phyloP scores from a whole-genome alignment of 1,284 basidiomycete genomes.

The Sparassis latifolia region DNA sequence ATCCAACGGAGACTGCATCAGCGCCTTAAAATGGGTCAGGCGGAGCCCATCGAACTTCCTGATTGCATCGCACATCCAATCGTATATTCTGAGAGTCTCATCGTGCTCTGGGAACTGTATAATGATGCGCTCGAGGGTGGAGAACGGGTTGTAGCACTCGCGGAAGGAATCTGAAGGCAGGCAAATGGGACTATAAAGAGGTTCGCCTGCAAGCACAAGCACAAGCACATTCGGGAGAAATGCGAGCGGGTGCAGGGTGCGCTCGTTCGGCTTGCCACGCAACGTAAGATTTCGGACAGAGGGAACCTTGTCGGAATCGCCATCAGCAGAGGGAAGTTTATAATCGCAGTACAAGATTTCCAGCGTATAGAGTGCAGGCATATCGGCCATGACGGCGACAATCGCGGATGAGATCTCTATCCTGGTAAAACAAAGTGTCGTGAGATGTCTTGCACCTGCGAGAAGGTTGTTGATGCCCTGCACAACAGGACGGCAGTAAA shows the following conservation, averaged over 20 bases:
- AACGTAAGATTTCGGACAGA: too few species aligned
- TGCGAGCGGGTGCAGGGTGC: neutral
- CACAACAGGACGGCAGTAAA: too few species aligned
- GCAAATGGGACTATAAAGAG: neutral
- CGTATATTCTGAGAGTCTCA: neutral
- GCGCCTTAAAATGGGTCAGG: conserved; percentile 1
- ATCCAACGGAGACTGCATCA: neutral
- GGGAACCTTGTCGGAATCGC: too few species aligned
- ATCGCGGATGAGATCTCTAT: too few species aligned
- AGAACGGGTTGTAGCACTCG: neutral
- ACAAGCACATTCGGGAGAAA: conserved; percentile 2
- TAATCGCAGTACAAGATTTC: too few species aligned
- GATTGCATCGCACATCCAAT: neutral
- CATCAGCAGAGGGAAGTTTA: too few species aligned
- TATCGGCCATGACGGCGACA: too few species aligned
- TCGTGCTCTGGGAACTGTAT: neutral
- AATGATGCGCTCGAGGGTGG: neutral
- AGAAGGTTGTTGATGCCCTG: too few species aligned
- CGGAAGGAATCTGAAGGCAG: neutral
- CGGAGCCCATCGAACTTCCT: neutral
- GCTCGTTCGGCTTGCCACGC: too few species aligned
- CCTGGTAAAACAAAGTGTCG: too few species aligned
- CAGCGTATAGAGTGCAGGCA: too few species aligned
- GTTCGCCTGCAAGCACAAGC: neutral
- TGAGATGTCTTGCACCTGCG: too few species aligned